Base-by-base conservation (phyloP, 495 filamentous ascomycete species). In the Hyaloscypha hepaticicola region DNA sequence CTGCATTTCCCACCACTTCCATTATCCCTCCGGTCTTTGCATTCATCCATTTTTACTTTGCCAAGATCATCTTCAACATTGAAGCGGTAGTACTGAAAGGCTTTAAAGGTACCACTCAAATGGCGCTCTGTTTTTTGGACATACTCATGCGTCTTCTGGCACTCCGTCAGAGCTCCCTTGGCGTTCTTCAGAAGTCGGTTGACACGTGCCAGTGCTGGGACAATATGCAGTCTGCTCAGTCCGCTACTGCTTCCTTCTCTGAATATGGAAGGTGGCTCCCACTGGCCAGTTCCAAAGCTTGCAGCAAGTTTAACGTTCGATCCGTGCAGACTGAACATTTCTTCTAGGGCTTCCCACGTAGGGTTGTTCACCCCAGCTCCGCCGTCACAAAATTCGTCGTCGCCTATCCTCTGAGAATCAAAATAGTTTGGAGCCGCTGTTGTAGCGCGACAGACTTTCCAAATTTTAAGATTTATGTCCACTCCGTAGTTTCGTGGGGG, bases 21-120 rank as follows among this genome's bases (percentile, higher is more conserved):
- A 41, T 41, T 14, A 14, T 41, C 38, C 38, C 38, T 41, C 14
- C 38, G 38, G 3, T 41, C 38, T 41, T 56, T 56, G 9, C 24
- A 28, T 31, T 56, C 53, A 28, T 56, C 27, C 28, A 56, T 28
- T 56, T 56, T 56, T 12, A 56, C 28, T n/a, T 56, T 56, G 25
- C 28, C 53, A 7, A 56, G 28, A 14, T 19, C 5, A 2, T 52
- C 50, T 56, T 56, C 25, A n/a, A 56, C 53, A 31, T 56, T 56
- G 27, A 56, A 56, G 1, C 53, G 53, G 28, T 27, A 56, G 28
- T 56, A 56, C 21, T 56, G 2, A 26, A 56, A 56, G 1, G 19
- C 53, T n/a, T 28, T 28, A 7, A 1, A 1, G 5, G 3, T n/a
- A 5, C 26, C 28, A 5, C 8, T 7, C 19, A 31, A 14, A 8